A percentile compares a stretch with the other conserved stretches of the same genome.
Evolutionary conservation across 2,329 filamentous ascomycete genomes (phyloP).

Genomic region (Clonostachys chloroleuca): DNA sequence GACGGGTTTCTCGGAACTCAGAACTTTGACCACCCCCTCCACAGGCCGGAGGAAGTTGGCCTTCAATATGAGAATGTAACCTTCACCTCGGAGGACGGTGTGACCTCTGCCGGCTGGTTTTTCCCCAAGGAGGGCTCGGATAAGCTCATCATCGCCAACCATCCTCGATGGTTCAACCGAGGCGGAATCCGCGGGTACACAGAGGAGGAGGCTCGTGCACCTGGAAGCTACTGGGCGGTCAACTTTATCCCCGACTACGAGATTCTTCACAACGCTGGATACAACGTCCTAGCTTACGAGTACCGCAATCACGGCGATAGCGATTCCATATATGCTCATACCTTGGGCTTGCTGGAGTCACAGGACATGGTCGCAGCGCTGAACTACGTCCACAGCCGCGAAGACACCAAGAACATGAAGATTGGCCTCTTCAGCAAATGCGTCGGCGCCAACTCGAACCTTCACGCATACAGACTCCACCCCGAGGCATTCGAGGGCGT

Average conservation of each 20-base stretch:
- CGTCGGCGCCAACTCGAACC: slow-evolving; percentile 2
- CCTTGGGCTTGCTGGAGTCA: not conserved
- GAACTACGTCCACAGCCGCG: slow-evolving; percentile 1
- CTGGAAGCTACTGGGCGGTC: not conserved
- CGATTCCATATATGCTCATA: not conserved
- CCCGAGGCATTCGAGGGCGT: slow-evolving; percentile 3
- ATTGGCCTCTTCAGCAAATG: slow-evolving; percentile 3
- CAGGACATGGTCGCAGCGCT: slow-evolving; percentile 4
- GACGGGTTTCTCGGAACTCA: no score
- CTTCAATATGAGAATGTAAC: slow-evolving; percentile 4
- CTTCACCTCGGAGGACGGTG: slow-evolving; percentile 4
- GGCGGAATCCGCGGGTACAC: not conserved
- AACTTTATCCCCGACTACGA: slow-evolving; percentile 6
- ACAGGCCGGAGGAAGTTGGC: not conserved
- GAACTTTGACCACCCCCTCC: not conserved
- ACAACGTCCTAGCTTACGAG: slow-evolving; percentile 24
- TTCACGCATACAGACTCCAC: slow-evolving; percentile 1
- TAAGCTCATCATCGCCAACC: slow-evolving; percentile 4
- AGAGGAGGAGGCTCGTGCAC: not conserved
- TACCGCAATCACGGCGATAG: slow-evolving; percentile 3
- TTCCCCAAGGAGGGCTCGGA: not conserved
- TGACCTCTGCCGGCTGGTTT: slow-evolving; percentile 2
- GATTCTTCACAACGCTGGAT: slow-evolving; percentile 4
- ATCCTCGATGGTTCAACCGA: not conserved
- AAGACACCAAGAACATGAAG: slow-evolving; percentile 1